A percentile compares a stretch with the other conserved stretches of the same genome.
These are phyloP conservation scores for Eimeria mitis DNA, from an alignment of 169 alveolate species.

Conservation along the genomic window DNA sequence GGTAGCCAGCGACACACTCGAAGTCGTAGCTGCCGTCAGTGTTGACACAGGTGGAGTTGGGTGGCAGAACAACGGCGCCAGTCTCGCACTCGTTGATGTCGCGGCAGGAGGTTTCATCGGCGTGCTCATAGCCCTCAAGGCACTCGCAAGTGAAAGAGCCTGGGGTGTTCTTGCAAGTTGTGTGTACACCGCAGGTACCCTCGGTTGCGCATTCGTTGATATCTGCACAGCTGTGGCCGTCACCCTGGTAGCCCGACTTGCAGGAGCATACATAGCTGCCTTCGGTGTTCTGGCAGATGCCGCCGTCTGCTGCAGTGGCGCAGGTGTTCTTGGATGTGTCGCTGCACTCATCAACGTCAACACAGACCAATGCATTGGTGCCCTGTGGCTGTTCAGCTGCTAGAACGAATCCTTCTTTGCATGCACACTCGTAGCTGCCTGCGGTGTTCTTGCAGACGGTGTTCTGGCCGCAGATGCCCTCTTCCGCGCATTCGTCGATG, in stretches of 20 bases:
- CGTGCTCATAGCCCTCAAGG: constrained; percentile 77
- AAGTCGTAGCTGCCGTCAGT: constrained; percentile 62
- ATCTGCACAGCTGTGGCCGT: constrained; percentile 70
- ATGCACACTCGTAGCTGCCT: constrained; percentile 83
- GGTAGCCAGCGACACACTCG: constrained; percentile 73
- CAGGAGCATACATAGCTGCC: constrained; percentile 86
- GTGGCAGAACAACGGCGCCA: constrained; percentile 31
- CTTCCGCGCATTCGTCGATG: constrained; percentile 75
- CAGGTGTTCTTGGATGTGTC: constrained; percentile 78
- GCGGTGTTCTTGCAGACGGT: constrained; percentile 79
- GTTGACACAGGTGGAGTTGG: constrained; percentile 62
- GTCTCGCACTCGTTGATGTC: constrained; percentile 75
- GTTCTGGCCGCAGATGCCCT: background rate
- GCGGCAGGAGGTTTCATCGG: background rate
- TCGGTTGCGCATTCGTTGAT: constrained; percentile 75
- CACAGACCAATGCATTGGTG: background rate
- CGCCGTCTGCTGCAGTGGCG: constrained; percentile 68
- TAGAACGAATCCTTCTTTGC: constrained; percentile 77
- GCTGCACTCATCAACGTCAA: constrained; percentile 78
- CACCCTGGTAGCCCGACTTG: constrained; percentile 80
- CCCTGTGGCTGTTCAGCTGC: constrained; percentile 3
- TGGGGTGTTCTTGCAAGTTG: constrained; percentile 80
- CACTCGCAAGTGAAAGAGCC: constrained; percentile 85
- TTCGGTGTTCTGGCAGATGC: constrained; percentile 84
- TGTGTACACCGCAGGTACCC: constrained; percentile 41